These are phyloP conservation scores for Bryoerythrophyllum caledonicum DNA, from an alignment of 225 moss, liverwort and hornwort genomes.

Conservation along the genomic window DNA sequence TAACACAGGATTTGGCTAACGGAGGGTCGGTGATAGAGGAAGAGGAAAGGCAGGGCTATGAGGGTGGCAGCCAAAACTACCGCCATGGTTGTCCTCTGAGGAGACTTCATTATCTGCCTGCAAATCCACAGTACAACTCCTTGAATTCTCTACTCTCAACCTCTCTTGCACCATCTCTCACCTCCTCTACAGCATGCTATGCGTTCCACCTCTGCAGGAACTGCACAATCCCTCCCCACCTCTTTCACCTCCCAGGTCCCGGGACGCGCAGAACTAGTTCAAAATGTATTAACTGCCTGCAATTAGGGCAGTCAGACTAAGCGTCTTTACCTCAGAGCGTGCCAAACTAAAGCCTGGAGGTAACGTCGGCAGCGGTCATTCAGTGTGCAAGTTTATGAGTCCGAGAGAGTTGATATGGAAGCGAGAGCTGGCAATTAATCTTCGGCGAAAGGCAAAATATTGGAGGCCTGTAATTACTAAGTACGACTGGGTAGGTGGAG, in stretches of 20 bases:
- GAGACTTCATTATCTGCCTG: slow-evolving; percentile 24
- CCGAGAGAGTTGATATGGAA: neutral
- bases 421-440: too few relatives aligned
- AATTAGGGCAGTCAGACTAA: neutral
- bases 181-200: neutral
- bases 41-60: slow-evolving; percentile 30
- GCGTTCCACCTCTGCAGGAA: neutral
- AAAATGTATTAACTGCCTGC: neutral
- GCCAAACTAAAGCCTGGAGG: neutral
- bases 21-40: slow-evolving; percentile 25
- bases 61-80: slow-evolving; percentile 15
- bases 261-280: neutral
- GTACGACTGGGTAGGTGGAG: neutral
- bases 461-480: neutral
- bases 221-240: neutral
- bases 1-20: neutral
- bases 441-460: neutral
- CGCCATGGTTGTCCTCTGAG: slow-evolving; percentile 7
- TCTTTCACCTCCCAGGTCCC: neutral
- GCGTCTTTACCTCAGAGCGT: neutral
- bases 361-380: neutral
- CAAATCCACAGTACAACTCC: neutral
- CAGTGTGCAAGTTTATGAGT: neutral
- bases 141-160: neutral
- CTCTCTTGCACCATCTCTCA: neutral